A percentile compares a stretch with the other conserved stretches of the same genome.
Conservation (phyloP, 306 rosid genomes). For the Casuarina equisetifolia region DNA sequence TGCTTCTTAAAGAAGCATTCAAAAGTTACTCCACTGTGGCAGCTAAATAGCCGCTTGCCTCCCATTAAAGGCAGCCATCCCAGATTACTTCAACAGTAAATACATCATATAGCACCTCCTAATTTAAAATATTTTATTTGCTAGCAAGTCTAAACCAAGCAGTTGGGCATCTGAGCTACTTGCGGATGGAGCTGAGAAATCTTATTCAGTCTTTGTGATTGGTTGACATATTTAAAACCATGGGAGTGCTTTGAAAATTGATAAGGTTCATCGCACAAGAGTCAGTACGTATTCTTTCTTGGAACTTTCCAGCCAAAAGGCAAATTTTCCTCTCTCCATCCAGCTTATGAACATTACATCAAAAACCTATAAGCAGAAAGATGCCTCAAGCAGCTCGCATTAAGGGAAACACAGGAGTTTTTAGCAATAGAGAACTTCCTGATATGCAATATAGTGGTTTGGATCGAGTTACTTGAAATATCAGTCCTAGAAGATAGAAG, state of each 20-base stretch:
- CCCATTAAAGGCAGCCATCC: background rate
- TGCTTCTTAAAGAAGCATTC: background rate
- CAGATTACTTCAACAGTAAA: background rate
- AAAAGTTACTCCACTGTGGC: background rate
- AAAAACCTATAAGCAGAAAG: background rate
- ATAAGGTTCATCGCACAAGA: background rate
- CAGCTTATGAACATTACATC: background rate
- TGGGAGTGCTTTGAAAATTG: background rate
- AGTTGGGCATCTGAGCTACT: constrained; percentile 1
- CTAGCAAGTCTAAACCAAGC: background rate
- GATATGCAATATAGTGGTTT: background rate
- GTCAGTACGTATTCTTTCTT: background rate
- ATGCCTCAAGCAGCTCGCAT: background rate
- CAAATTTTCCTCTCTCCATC: background rate
- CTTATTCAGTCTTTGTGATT: background rate
- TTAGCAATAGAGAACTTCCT: background rate
- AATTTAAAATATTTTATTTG: background rate
- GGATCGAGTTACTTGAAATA: background rate
- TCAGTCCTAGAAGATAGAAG: background rate
- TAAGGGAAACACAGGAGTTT: background rate
- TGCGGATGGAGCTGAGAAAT: background rate
- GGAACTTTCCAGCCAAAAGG: background rate
- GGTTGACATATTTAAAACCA: background rate
- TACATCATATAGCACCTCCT: background rate
- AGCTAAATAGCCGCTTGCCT: background rate